Evolutionary conservation across 495 filamentous ascomycete species (phyloP).

Genomic region (Geoglossum glabrum): DNA sequence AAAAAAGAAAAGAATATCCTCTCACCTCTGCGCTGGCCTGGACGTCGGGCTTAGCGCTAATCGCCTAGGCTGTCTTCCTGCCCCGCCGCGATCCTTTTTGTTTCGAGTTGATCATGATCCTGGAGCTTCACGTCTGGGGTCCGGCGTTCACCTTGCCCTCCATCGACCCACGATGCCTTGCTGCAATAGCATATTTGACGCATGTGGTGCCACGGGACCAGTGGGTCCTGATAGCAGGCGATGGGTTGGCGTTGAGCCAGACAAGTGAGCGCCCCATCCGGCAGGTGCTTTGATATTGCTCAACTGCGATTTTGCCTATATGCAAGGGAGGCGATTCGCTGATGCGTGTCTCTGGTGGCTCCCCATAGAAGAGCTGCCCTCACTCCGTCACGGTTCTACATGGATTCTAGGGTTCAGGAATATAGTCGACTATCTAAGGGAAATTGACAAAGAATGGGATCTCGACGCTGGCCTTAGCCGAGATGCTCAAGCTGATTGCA

Average conservation of each 20-base stretch:
- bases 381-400: constrained; percentile 38
- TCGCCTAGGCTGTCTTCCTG: too few species aligned
- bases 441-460: constrained; percentile 31
- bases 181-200: constrained; percentile 50
- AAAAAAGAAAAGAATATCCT: too few species aligned
- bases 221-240: constrained; percentile 61
- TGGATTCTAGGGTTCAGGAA: constrained; percentile 53
- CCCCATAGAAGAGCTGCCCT: constrained; percentile 48
- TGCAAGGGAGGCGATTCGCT: not conserved
- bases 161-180: constrained; percentile 74
- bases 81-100: not conserved
- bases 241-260: constrained; percentile 46
- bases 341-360: not conserved
- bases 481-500: constrained; percentile 29
- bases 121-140: constrained; percentile 83
- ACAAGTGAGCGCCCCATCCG: not conserved
- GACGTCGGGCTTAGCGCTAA: too few species aligned
- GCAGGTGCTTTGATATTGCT: constrained; percentile 3
- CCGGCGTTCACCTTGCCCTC: constrained; percentile 74
- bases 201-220: constrained; percentile 32
- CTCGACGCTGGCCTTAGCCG: constrained; percentile 29
- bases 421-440: constrained; percentile 49
- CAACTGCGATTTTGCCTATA: constrained; percentile 4
- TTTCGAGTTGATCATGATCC: not conserved
- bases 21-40: too few species aligned